Percentiles rank a stretch among this genome's conserved stretches.
These are phyloP conservation scores for Noccaea caerulescens DNA, from an alignment of 345 rosid species.

Conservation along the genomic window DNA sequence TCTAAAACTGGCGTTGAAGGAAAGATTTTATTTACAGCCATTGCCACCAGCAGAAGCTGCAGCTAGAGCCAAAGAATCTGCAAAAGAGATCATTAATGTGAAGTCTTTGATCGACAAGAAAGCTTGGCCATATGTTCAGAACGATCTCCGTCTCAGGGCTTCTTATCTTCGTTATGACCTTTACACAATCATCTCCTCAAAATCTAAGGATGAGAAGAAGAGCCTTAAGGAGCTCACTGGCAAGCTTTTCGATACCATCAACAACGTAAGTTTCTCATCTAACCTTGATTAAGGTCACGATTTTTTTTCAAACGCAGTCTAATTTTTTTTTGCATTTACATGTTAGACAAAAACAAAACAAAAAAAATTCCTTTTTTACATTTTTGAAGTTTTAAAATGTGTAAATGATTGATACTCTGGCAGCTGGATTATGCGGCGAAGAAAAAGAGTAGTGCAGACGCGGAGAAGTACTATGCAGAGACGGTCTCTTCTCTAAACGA, in stretches of 20 bases:
- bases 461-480: conserved; percentile 83
- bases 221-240: conserved; percentile 66
- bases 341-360: too few relatives aligned
- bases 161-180: conserved; percentile 84
- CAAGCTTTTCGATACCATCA: conserved; percentile 73
- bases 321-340: too few relatives aligned
- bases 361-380: too few relatives aligned
- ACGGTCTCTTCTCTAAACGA: conserved; percentile 77
- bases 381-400: background rate
- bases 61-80: conserved; percentile 81
- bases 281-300: background rate
- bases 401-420: conserved; percentile 21
- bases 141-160: conserved; percentile 79
- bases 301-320: background rate
- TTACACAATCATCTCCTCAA: conserved; percentile 77
- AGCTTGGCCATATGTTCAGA: conserved; percentile 90
- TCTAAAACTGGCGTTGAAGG: conserved; percentile 52
- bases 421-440: conserved; percentile 95
- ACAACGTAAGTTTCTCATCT: conserved; percentile 50
- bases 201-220: conserved; percentile 77
- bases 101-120: conserved; percentile 81
- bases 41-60: conserved; percentile 70
- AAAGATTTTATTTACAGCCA: conserved; percentile 78
- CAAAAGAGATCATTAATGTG: conserved; percentile 76
- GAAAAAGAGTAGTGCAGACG: conserved; percentile 74